phyloP scores from a whole-genome alignment of 768 basidiomycete species.

The Suillus tomentosus region DNA sequence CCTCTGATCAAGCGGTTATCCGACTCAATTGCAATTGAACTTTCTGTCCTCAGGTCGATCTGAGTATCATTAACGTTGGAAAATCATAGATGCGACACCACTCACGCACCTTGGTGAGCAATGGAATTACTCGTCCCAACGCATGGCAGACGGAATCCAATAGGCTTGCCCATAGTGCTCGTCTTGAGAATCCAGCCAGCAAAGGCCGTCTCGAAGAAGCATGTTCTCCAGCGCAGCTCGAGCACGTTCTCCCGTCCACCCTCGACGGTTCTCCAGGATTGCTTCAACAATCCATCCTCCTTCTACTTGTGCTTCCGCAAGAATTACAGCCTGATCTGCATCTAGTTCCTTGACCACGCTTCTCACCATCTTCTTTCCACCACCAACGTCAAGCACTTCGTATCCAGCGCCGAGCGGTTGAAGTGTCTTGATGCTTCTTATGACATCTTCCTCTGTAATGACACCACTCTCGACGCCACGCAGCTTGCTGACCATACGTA shows the following conservation, averaged over 20 bases:
- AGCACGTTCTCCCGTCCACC: slow-evolving; percentile 82
- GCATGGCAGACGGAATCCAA: slow-evolving; percentile 89
- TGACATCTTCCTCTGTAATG: slow-evolving; percentile 85
- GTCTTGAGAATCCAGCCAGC: slow-evolving; percentile 94
- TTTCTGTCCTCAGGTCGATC: not conserved
- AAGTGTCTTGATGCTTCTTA: slow-evolving; percentile 82
- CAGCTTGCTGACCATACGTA: slow-evolving; percentile 75
- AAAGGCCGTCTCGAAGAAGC: slow-evolving; percentile 86
- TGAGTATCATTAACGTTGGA: not conserved
- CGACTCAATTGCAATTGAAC: not conserved
- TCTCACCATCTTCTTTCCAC: slow-evolving; percentile 74
- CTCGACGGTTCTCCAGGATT: slow-evolving; percentile 55
- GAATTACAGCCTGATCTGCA: slow-evolving; percentile 81
- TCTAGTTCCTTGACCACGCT: slow-evolving; percentile 91
- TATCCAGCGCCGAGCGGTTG: slow-evolving; percentile 92
- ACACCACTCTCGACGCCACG: slow-evolving; percentile 67
- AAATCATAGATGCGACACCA: not conserved
- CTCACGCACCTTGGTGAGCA: slow-evolving; percentile 1
- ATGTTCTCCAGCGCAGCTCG: slow-evolving; percentile 84
- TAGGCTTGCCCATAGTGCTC: slow-evolving; percentile 64
- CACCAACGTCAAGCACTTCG: slow-evolving; percentile 74
- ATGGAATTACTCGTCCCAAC: slow-evolving; percentile 64
- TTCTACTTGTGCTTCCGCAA: slow-evolving; percentile 68
- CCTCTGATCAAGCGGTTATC: not conserved
- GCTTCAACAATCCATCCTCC: slow-evolving; percentile 74